Base-by-base conservation (phyloP, 176 grass and related monocot species). In the Hyparrhenia diplandra region DNA sequence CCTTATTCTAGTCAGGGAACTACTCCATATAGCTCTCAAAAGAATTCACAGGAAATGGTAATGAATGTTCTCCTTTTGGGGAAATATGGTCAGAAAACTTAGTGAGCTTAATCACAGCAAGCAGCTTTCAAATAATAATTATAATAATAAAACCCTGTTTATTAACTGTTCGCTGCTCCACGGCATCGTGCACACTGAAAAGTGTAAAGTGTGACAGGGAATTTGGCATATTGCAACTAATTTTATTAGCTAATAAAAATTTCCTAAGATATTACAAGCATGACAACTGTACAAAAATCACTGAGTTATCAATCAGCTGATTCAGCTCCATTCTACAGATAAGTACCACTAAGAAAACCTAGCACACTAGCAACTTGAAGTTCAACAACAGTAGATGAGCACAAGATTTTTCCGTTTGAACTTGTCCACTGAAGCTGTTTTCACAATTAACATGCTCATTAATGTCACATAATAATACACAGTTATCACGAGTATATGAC, bases 81-180 rank as follows among this genome's bases (percentile, higher is more conserved):
- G 28, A 28, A 28, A 60, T 72, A 83, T 29, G 67, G 36, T 45
- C 27, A 69, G 13, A 30, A 69, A 69, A 80, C 17, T 18, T 49
- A 78, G 43, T 28, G 54, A 64, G 55, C 37, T 42, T 67, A 83
- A 75, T 69, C 60, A 37, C 61, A 18, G 67, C 8, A 63, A 63
- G 24, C 30, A 88, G 60, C 52, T 64, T 49, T 61, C n/a, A 25
- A 27, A 69, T 24, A 88, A 84, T 35, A 75, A 69, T n/a, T n/a
- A n/a, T n/a, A 23, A 30, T 68, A 58, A 29, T 6, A 62, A 54
- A 21, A 75, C 0, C 11, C 1, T 39, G 37, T 66, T 37, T 41
- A 75, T 88, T 31, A 31, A 75, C 3, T 47, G 13, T 55, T 40
- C 20, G 0, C 62, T 67, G 9, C 27, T 60, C 31, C 17, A 61